Conservation (phyloP, 2,329 filamentous ascomycete species). For the Furcasterigmium furcatum region DNA sequence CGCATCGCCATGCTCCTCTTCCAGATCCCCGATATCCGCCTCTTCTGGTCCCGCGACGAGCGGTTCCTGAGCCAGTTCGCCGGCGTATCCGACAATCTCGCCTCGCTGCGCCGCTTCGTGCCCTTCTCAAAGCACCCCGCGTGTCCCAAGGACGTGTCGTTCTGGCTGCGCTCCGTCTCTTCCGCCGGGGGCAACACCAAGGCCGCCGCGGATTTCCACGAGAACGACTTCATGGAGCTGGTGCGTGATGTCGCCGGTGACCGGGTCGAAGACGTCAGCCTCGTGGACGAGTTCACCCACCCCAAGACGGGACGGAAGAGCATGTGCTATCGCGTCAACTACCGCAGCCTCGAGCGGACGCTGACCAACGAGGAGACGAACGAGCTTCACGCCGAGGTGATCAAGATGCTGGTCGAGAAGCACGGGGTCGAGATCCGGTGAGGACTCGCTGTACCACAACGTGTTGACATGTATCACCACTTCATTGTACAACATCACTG, state of each 20-base stretch:
- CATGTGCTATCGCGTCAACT: slow-evolving; percentile 90
- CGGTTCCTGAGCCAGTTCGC: slow-evolving; percentile 87
- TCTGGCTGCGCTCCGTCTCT: slow-evolving; percentile 68
- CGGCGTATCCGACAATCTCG: slow-evolving; percentile 51
- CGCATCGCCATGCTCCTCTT: slow-evolving; percentile 97
- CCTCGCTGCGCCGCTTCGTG: slow-evolving; percentile 60
- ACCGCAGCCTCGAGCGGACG: slow-evolving; percentile 87
- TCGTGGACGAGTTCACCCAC: slow-evolving; percentile 85
- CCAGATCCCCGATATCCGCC: slow-evolving; percentile 90
- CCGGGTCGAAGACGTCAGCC: slow-evolving; percentile 78
- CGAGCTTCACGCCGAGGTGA: slow-evolving; percentile 67
- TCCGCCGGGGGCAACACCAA: slow-evolving; percentile 42
- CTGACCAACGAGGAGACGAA: slow-evolving; percentile 82
- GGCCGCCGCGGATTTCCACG: slow-evolving; percentile 63
- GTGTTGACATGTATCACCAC: slow-evolving; percentile 1
- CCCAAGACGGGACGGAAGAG: slow-evolving; percentile 81
- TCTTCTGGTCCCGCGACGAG: slow-evolving; percentile 88
- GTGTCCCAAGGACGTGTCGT: slow-evolving; percentile 89
- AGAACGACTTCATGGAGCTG: slow-evolving; percentile 97
- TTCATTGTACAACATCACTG: background rate
- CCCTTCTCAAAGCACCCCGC: slow-evolving; percentile 91
- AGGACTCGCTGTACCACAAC: background rate
- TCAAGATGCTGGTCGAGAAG: slow-evolving; percentile 59
- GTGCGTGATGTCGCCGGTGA: slow-evolving; percentile 81
- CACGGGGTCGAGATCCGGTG: slow-evolving; percentile 74